Conservation (phyloP, 202 grass and related monocot species). For the Dendrocalamus latiflorus region DNA sequence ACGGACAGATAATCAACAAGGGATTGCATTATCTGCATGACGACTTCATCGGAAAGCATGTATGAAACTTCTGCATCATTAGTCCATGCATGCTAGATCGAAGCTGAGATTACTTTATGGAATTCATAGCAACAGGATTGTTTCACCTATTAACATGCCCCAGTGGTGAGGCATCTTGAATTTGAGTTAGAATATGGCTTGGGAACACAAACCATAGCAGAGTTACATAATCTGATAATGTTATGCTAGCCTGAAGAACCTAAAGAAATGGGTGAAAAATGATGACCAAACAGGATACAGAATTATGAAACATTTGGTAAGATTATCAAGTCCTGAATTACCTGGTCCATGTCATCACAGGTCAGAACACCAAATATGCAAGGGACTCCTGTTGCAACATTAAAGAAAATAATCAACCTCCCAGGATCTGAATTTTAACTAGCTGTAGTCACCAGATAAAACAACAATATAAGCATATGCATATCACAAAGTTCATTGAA, state of each 20-base stretch:
- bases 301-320: neutral
- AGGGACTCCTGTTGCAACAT: slow-evolving; percentile 59
- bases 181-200: neutral
- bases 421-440: neutral
- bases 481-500: neutral
- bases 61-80: neutral
- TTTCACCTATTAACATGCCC: neutral
- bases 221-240: neutral
- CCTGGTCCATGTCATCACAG: slow-evolving; percentile 99
- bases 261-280: neutral
- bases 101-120: neutral
- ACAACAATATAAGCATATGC: neutral
- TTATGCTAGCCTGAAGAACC: neutral
- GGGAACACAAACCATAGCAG: neutral
- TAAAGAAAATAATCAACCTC: neutral
- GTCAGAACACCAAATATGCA: slow-evolving; percentile 96
- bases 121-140: neutral
- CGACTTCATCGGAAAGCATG: neutral
- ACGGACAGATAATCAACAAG: neutral
- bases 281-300: neutral
- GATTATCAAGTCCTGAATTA: slow-evolving; percentile 21
- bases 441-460: neutral
- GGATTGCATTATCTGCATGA: neutral
- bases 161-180: neutral
- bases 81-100: neutral